Evolutionary conservation across 1,284 basidiomycete species (phyloP), one percentile per base, ranked within the genome.

Genomic region (Cryptococcus wingfieldii): DNA sequence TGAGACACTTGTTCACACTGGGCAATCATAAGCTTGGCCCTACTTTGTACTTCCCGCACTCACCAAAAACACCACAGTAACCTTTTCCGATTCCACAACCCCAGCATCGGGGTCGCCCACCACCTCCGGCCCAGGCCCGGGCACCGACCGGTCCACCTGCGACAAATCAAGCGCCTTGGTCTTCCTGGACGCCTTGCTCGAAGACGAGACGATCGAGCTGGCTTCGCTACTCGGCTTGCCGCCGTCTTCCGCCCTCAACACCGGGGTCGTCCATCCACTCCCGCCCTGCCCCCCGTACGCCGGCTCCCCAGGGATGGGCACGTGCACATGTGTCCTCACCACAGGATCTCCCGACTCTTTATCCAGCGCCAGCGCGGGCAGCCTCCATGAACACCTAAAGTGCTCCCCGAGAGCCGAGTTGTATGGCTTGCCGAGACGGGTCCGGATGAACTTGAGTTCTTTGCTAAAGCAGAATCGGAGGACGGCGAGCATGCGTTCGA

Each of bases 351-450:
- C 68, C 13, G 74, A 75, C 13, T 61, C 58, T n/a, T 75, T 67
- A 54, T 79, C 71, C 41, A 79, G 48, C 0, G 67, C 49, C 8
- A 78, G 53, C 0, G 78, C 74, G 0, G 76, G 74, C 5, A 77
- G 67, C 45, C 74, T 67, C 75, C 78, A 95, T 66, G 91, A 88
- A 23, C 89, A 84, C 51, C 89, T 85, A 78, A 95, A 95, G 77
- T 94, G 88, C 75, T 95, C 91, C 69, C 89, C 90, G 0, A 95
- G 83, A 37, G 92, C 89, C 1, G 90, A 92, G 79, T 95, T 94
- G 81, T 97, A 98, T 0, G 94, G 92, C 75, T 98, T 97, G 81
- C 89, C 90, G 18, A 96, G 83, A 74, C 90, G 89, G 44, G 90
- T 90, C 56, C 89, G 85, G 56, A 96, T 82, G 67, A 92, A 95